Evolutionary conservation across 1,284 basidiomycete genomes (phyloP), one percentile per base, ranked within the genome.

Genomic region (Ustilago loliicola): DNA sequence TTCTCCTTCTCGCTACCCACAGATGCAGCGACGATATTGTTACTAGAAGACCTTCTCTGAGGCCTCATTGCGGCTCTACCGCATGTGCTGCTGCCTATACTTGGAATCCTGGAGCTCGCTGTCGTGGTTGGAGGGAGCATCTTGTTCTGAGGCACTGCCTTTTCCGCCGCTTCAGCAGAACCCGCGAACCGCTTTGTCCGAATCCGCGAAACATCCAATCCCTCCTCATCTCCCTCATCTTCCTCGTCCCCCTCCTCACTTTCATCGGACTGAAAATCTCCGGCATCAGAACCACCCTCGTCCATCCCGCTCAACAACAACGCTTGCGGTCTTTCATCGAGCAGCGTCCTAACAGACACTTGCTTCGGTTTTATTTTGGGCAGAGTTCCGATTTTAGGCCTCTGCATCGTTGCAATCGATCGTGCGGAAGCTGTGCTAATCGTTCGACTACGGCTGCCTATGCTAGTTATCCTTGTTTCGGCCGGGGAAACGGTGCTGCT

Each of bases 151-250:
- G 27, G 40, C 19, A 7, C 36, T 45, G 42, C 42, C 42, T 45
- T 21, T 8, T 45, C 42, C 21, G n/a, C 42, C 21, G 15, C 42
- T 21, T 40, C 27, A 7, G 34, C 47, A 3, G 13, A 23, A 38
- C 34, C 38, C n/a, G 27, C 30, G 5, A 50, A 6, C 21, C 57
- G 60, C 34, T 40, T 62, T 5, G 73, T 67, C 5, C 65, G 59
- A 21, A 76, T 76, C 25, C 65, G 55, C 17, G 73, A 76, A 3
- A 76, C 68, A 34, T 76, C 68, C 4, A 65, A 64, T 4, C 64
- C 72, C 38, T 75, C 63, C 1, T 62, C 36, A 2, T 19, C 70
- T 5, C 48, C 65, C 8, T 62, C 34, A 27, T 62, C 60, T 1
- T 40, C 56, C 51, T 54, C 51, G 11, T 52, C 54, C 4, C 58